phyloP scores from a whole-genome alignment of 2,329 filamentous ascomycete genomes.

The Rhynchosporium graminicola region DNA sequence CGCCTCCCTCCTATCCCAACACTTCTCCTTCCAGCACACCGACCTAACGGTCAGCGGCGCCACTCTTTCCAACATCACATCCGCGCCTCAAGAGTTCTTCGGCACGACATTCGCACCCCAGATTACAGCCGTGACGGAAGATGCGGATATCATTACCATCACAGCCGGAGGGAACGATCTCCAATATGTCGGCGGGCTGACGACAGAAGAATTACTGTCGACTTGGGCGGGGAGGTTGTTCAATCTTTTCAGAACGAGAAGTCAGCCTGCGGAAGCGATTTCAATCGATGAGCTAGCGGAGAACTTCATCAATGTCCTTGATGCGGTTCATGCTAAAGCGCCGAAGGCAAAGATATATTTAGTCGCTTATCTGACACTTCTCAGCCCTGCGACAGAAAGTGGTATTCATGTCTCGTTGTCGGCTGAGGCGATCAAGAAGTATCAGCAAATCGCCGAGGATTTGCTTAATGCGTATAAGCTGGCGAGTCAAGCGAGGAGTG shows the following conservation, averaged over 20 bases:
- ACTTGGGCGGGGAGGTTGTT: background rate
- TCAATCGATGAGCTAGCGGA: background rate
- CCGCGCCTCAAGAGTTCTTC: background rate
- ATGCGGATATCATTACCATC: conserved; percentile 43
- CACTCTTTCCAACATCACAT: background rate
- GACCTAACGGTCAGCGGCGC: background rate
- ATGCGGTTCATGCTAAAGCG: conserved; percentile 5
- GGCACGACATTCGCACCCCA: conserved; percentile 41
- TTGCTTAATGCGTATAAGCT: conserved; percentile 3
- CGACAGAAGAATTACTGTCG: conserved; percentile 34
- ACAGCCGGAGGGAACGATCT: conserved; percentile 46
- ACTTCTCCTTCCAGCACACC: background rate
- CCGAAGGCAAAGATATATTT: conserved; percentile 15
- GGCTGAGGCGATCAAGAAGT: background rate
- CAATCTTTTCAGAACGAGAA: background rate
- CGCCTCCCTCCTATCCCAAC: background rate
- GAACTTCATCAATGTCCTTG: conserved; percentile 11
- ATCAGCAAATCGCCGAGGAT: conserved; percentile 12
- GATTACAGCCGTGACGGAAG: conserved; percentile 39
- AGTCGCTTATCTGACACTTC: conserved; percentile 17
- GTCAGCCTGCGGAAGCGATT: background rate
- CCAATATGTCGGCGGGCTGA: conserved; percentile 42
- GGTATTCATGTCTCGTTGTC: conserved; percentile 11
- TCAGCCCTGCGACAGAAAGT: conserved; percentile 5
- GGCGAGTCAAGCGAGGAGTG: conserved; percentile 12